These are phyloP conservation scores for Graphilbum fragrans DNA, from an alignment of 2,329 filamentous ascomycete species.

Conservation along the genomic window DNA sequence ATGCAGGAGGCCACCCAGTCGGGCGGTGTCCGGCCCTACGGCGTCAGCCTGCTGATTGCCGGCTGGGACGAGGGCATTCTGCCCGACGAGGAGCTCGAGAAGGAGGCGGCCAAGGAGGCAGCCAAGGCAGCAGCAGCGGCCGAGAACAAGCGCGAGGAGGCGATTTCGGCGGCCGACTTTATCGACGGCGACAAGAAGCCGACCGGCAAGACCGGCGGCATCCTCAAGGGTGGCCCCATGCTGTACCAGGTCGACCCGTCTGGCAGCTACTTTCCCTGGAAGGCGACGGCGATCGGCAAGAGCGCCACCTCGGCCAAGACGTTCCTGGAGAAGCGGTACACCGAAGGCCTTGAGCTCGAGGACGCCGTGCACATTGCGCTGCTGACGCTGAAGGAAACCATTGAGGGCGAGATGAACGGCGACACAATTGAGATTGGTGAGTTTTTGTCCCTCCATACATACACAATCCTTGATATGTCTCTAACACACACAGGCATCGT, in stretches of 20 bases:
- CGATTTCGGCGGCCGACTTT: constrained; percentile 4
- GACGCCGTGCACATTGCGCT: constrained; percentile 98
- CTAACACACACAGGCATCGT: constrained; percentile 61
- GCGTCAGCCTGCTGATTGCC: constrained; percentile 87
- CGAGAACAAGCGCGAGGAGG: constrained; percentile 22
- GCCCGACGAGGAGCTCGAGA: constrained; percentile 61
- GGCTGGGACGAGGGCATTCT: constrained; percentile 97
- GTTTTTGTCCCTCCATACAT: constrained; percentile 15
- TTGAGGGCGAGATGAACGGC: constrained; percentile 98
- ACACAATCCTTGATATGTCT: not conserved
- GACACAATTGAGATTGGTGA: constrained; percentile 96
- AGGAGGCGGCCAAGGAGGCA: constrained; percentile 33
- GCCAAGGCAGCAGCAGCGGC: constrained; percentile 29
- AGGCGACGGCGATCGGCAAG: constrained; percentile 97
- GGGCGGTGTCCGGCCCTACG: constrained; percentile 92
- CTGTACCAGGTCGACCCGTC: constrained; percentile 99
- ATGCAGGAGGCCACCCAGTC: constrained; percentile 99
- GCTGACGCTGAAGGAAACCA: constrained; percentile 95
- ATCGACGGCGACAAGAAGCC: constrained; percentile 48
- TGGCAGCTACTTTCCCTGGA: constrained; percentile 98
- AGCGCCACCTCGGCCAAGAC: constrained; percentile 97
- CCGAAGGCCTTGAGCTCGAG: constrained; percentile 90
- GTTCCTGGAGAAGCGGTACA: constrained; percentile 98
- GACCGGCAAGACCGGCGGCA: constrained; percentile 83
- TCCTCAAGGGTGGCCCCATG: constrained; percentile 91